phyloP scores from a whole-genome alignment of 2,329 filamentous ascomycete species.

The Torrubiellomyces zombiae region DNA sequence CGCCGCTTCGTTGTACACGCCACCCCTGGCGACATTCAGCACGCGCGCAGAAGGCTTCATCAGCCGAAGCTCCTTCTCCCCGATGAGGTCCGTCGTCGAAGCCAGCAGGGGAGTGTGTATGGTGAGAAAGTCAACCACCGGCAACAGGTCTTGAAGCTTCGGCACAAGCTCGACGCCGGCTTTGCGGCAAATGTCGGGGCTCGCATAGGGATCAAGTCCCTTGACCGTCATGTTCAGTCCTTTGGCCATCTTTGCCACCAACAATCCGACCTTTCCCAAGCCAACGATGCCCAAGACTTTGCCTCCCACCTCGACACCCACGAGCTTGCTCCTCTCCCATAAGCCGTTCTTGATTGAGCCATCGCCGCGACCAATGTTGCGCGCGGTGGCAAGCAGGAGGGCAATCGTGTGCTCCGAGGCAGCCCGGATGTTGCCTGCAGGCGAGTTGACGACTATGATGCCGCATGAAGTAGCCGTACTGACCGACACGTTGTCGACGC shows the following conservation, averaged over 20 bases:
- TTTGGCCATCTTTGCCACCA: slow-evolving; percentile 62
- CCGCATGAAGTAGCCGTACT: slow-evolving; percentile 54
- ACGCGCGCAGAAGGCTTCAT: slow-evolving; percentile 64
- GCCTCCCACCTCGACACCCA: slow-evolving; percentile 62
- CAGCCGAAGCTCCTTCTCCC: slow-evolving; percentile 43
- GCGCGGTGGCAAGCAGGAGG: slow-evolving; percentile 55
- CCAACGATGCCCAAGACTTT: slow-evolving; percentile 66
- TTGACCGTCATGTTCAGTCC: slow-evolving; percentile 62
- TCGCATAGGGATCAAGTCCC: slow-evolving; percentile 65
- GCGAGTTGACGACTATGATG: slow-evolving; percentile 67
- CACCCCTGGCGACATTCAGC: slow-evolving; percentile 65
- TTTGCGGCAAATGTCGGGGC: slow-evolving; percentile 49
- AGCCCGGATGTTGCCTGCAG: slow-evolving; percentile 64
- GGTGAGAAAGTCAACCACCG: slow-evolving; percentile 57
- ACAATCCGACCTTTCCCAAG: slow-evolving; percentile 68
- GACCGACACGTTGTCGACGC: slow-evolving; percentile 71
- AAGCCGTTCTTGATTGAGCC: slow-evolving; percentile 51
- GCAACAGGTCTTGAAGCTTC: slow-evolving; percentile 41
- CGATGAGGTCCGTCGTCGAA: slow-evolving; percentile 58
- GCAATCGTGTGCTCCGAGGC: slow-evolving; percentile 66
- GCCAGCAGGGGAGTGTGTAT: slow-evolving; percentile 69
- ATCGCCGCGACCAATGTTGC: slow-evolving; percentile 56
- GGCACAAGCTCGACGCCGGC: slow-evolving; percentile 48
- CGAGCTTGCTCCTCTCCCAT: slow-evolving; percentile 60
- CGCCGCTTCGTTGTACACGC: slow-evolving; percentile 63